A percentile compares a stretch with the other conserved stretches of the same genome.
These are phyloP conservation scores for Fusarium papillatum DNA, from an alignment of 2,329 filamentous ascomycete genomes.

Conservation along the genomic window DNA sequence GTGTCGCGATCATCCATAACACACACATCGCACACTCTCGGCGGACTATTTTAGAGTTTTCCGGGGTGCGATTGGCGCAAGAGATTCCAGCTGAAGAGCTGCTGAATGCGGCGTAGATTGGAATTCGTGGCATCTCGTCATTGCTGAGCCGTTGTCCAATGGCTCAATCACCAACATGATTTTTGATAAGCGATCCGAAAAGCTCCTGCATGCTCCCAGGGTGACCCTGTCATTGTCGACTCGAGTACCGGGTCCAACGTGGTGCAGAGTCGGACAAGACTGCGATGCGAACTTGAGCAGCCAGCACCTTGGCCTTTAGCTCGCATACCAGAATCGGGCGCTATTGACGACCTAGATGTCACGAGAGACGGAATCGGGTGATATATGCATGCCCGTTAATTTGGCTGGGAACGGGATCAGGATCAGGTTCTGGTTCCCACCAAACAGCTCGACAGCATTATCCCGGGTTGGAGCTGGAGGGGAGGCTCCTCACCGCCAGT, in stretches of 20 bases:
- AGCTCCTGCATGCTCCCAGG: slow-evolving; percentile 26
- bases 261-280: slow-evolving; percentile 26
- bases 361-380: slow-evolving; percentile 27
- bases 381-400: slow-evolving; percentile 39
- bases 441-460: slow-evolving; percentile 21
- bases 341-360: slow-evolving; percentile 14
- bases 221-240: slow-evolving; percentile 24
- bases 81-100: slow-evolving; percentile 29
- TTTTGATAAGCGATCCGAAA: slow-evolving; percentile 35
- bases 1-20: slow-evolving; percentile 25
- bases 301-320: slow-evolving; percentile 7
- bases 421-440: slow-evolving; percentile 12
- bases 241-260: slow-evolving; percentile 15
- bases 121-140: slow-evolving; percentile 40
- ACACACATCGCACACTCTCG: slow-evolving; percentile 15
- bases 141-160: slow-evolving; percentile 32
- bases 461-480: slow-evolving; percentile 13
- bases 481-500: slow-evolving; percentile 42
- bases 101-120: slow-evolving; percentile 38
- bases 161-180: slow-evolving; percentile 30
- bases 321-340: slow-evolving; percentile 24
- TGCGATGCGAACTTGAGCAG: slow-evolving; percentile 34
- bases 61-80: slow-evolving; percentile 33
- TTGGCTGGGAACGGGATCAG: slow-evolving; percentile 31
- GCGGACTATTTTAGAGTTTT: slow-evolving; percentile 19